Conservation (phyloP, 2,329 filamentous ascomycete species). For the Colletotrichum abscissum region DNA sequence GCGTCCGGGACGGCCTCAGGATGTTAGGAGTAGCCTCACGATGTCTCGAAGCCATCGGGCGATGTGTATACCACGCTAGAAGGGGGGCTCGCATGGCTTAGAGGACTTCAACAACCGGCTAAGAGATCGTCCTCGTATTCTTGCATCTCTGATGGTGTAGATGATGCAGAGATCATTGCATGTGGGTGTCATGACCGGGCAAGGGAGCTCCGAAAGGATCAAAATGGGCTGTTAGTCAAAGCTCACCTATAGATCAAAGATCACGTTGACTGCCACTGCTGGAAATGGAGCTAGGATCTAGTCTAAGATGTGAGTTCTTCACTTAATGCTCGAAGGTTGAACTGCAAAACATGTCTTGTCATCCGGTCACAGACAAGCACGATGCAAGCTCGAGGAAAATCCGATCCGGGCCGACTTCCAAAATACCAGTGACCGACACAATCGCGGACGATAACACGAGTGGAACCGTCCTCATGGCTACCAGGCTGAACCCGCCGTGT, state of each 20-base stretch:
- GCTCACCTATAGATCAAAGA: neutral
- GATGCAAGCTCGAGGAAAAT: neutral
- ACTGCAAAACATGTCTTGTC: conserved; percentile 5
- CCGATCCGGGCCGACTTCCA: neutral
- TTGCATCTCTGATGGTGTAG: neutral
- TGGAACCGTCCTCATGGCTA: conserved; percentile 6
- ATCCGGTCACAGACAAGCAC: neutral
- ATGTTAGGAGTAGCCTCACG: neutral
- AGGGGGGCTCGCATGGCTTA: neutral
- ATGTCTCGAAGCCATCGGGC: conserved; percentile 11
- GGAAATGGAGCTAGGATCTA: neutral
- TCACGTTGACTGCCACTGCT: neutral
- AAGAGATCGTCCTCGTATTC: neutral
- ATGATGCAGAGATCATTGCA: neutral
- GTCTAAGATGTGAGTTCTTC: neutral
- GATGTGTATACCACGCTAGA: neutral
- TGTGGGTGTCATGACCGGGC: neutral
- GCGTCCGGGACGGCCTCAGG: neutral
- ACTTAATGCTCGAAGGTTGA: neutral
- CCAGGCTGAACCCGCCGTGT: neutral
- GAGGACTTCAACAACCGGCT: neutral
- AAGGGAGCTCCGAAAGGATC: neutral
- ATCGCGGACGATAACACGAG: neutral
- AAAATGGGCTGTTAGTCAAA: neutral
- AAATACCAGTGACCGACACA: conserved; percentile 10